Evolutionary conservation across 495 filamentous ascomycete genomes (phyloP).

Genomic region (Haplographium delicatum): DNA sequence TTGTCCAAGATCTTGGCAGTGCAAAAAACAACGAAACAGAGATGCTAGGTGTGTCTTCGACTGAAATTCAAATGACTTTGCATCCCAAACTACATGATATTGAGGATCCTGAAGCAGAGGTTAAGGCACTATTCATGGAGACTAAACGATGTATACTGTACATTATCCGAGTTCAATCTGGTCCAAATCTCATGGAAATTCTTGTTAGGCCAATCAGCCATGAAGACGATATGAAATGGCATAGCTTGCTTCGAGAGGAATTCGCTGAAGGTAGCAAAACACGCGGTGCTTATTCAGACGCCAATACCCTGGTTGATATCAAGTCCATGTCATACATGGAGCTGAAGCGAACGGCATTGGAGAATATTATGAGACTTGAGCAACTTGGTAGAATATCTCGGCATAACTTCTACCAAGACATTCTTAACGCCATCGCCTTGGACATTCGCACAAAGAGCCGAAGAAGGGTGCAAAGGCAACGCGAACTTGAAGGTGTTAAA

Average conservation of each 20-base stretch:
- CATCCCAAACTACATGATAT: slow-evolving; percentile 86
- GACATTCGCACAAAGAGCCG: slow-evolving; percentile 97
- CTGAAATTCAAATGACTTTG: slow-evolving; percentile 87
- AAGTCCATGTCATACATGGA: slow-evolving; percentile 86
- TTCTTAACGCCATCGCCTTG: slow-evolving; percentile 91
- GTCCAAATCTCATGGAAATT: slow-evolving; percentile 88
- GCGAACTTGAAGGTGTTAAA: slow-evolving; percentile 84
- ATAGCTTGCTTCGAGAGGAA: slow-evolving; percentile 76
- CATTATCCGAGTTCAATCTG: slow-evolving; percentile 93
- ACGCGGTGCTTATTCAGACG: slow-evolving; percentile 84
- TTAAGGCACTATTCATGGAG: slow-evolving; percentile 93
- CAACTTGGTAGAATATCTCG: slow-evolving; percentile 77
- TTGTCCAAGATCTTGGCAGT: slow-evolving; percentile 87
- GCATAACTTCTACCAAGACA: slow-evolving; percentile 92
- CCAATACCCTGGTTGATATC: slow-evolving; percentile 78
- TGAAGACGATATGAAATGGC: slow-evolving; percentile 90
- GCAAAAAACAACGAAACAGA: slow-evolving; percentile 94
- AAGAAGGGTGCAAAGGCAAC: slow-evolving; percentile 79
- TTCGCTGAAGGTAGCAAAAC: slow-evolving; percentile 61
- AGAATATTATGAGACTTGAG: slow-evolving; percentile 90
- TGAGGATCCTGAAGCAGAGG: slow-evolving; percentile 87
- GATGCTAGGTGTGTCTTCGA: slow-evolving; percentile 76
- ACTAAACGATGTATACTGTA: slow-evolving; percentile 97
- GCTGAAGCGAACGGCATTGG: slow-evolving; percentile 85
- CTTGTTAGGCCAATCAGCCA: slow-evolving; percentile 80